Conservation (phyloP, 805 yeast genomes). For the Ogataea pignaliae region DNA sequence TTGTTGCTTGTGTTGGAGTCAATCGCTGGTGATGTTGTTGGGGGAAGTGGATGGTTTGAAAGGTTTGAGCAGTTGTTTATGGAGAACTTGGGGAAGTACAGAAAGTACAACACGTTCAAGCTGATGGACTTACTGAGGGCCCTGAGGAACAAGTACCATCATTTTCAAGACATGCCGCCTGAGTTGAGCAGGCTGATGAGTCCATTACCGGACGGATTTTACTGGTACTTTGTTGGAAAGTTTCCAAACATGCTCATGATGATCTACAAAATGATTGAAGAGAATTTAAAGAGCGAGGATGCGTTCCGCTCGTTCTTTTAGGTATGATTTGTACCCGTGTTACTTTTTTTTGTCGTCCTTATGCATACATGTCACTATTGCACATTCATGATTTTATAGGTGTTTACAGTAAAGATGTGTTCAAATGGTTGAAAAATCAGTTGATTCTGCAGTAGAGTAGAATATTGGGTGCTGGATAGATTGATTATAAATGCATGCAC, state of each 20-base stretch:
- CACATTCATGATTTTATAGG: no score
- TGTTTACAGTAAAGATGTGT: no score
- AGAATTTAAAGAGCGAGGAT: conserved; percentile 59
- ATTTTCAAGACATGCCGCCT: conserved; percentile 82
- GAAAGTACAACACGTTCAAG: conserved; percentile 77
- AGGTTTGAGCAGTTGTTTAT: conserved; percentile 69
- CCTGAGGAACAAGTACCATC: conserved; percentile 89
- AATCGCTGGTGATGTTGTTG: conserved; percentile 62
- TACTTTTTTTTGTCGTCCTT: no score
- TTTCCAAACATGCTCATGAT: conserved; percentile 81
- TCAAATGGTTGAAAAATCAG: no score
- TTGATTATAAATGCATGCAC: no score
- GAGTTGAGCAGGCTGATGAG: conserved; percentile 62
- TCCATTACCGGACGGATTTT: conserved; percentile 81
- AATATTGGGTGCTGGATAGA: no score
- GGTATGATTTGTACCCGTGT: not conserved
- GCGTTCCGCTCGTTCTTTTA: conserved; percentile 44
- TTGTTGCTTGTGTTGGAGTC: conserved; percentile 55
- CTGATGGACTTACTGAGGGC: conserved; percentile 87
- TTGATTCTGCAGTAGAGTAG: no score
- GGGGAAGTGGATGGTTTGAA: conserved; percentile 69
- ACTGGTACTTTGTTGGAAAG: conserved; percentile 62
- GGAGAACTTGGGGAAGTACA: conserved; percentile 82
- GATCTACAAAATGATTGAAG: conserved; percentile 58
- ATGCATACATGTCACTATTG: no score